Evolutionary conservation across 2,329 filamentous ascomycete genomes (phyloP).

Genomic region (Colletotrichum sp.): DNA sequence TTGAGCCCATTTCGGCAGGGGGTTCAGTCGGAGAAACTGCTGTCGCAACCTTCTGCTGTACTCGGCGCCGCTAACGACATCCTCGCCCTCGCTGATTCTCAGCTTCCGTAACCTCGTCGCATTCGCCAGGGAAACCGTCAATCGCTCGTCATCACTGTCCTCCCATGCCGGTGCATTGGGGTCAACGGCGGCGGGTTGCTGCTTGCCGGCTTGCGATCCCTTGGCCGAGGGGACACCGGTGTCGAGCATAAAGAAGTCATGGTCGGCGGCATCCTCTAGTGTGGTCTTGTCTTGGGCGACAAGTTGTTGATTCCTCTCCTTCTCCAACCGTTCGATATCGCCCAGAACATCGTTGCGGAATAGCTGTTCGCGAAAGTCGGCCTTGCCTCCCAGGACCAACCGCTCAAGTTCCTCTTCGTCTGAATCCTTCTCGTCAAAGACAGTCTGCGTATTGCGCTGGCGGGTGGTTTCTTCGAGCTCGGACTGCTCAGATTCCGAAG

Average conservation of each 20-base stretch:
- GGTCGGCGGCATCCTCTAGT: slow-evolving; percentile 72
- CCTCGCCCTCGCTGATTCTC: slow-evolving; percentile 79
- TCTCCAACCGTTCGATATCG: slow-evolving; percentile 31
- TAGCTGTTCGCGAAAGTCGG: slow-evolving; percentile 79
- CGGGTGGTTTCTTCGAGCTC: slow-evolving; percentile 28
- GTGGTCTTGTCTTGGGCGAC: slow-evolving; percentile 45
- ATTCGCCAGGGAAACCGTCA: slow-evolving; percentile 81
- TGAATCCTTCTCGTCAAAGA: slow-evolving; percentile 71
- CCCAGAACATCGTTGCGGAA: slow-evolving; percentile 56
- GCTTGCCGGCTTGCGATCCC: slow-evolving; percentile 31
- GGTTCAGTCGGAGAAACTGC: slow-evolving; percentile 71
- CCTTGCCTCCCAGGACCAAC: slow-evolving; percentile 85
- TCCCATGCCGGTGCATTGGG: slow-evolving; percentile 75
- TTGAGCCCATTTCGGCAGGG: slow-evolving; percentile 64
- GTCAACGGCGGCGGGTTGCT: slow-evolving; percentile 17
- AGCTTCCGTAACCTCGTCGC: slow-evolving; percentile 82
- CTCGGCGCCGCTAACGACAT: slow-evolving; percentile 84
- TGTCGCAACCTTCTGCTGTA: slow-evolving; percentile 81
- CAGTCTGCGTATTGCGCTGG: slow-evolving; percentile 24
- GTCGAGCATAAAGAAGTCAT: slow-evolving; percentile 86
- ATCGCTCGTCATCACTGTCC: slow-evolving; percentile 92
- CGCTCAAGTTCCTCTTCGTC: slow-evolving; percentile 87
- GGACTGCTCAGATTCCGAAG: slow-evolving; percentile 22
- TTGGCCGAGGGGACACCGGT: slow-evolving; percentile 56
- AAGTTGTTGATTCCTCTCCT: slow-evolving; percentile 37